Percentiles rank a stretch among this genome's conserved stretches.
Conservation (phyloP, 2,329 filamentous ascomycete genomes). For the Tolypocladium nubicola region DNA sequence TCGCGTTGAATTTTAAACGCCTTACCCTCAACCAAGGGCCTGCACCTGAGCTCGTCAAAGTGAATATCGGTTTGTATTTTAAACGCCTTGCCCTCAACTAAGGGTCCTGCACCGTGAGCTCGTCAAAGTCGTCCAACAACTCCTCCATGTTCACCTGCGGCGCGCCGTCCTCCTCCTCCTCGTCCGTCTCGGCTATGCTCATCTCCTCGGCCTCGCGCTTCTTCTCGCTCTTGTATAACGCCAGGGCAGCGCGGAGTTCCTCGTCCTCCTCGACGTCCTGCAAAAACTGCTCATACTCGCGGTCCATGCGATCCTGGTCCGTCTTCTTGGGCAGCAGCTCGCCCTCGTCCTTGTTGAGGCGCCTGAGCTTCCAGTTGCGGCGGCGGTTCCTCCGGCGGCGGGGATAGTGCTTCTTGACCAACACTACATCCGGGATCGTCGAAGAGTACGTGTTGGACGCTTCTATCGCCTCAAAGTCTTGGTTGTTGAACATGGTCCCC, state of each 20-base stretch:
- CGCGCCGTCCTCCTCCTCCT: slow-evolving; percentile 51
- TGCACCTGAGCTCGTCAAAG: slow-evolving; percentile 67
- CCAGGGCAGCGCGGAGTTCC: slow-evolving; percentile 73
- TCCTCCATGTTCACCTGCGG: slow-evolving; percentile 70
- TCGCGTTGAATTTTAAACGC: no score
- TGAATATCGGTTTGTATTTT: slow-evolving; percentile 22
- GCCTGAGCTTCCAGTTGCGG: slow-evolving; percentile 90
- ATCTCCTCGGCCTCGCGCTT: slow-evolving; percentile 49
- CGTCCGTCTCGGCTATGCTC: slow-evolving; percentile 55
- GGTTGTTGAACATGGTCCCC: slow-evolving; percentile 88
- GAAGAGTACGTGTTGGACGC: slow-evolving; percentile 63
- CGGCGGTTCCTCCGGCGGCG: slow-evolving; percentile 69
- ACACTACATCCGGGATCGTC: slow-evolving; percentile 78
- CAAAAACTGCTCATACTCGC: slow-evolving; percentile 95
- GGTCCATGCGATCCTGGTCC: slow-evolving; percentile 79
- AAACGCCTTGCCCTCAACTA: slow-evolving; percentile 24
- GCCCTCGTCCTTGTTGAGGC: slow-evolving; percentile 82
- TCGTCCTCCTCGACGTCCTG: slow-evolving; percentile 92
- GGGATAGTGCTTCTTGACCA: slow-evolving; percentile 95
- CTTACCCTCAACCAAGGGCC: slow-evolving; percentile 14
- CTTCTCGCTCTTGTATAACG: slow-evolving; percentile 67
- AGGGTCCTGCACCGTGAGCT: slow-evolving; percentile 43
- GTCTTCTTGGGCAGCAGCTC: slow-evolving; percentile 79
- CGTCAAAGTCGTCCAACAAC: slow-evolving; percentile 86
- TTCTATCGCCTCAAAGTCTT: slow-evolving; percentile 75